These are phyloP conservation scores for Trichosporon coremiiforme DNA, from an alignment of 1,284 basidiomycete species.

Conservation along the genomic window DNA sequence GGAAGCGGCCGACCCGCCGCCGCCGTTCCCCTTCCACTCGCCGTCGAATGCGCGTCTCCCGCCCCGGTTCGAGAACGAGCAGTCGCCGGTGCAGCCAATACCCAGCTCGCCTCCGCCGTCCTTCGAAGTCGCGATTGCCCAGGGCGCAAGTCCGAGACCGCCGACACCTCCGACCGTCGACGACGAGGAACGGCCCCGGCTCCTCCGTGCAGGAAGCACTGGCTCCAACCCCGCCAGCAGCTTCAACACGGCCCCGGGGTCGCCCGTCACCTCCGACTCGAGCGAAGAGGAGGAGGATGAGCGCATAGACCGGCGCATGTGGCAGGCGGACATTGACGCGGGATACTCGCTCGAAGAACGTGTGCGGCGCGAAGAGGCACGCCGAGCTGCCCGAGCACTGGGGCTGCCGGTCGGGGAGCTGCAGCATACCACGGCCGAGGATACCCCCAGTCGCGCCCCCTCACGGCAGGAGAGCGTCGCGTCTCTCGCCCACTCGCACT, in stretches of 20 bases:
- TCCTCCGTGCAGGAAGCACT: background rate
- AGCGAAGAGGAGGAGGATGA: slow-evolving; percentile 30
- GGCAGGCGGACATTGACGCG: slow-evolving; percentile 51
- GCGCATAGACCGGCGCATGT: slow-evolving; percentile 44
- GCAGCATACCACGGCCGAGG: background rate
- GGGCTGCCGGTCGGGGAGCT: background rate
- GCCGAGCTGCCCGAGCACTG: background rate
- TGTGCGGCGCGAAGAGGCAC: slow-evolving; percentile 40
- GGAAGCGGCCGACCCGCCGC: slow-evolving; percentile 41
- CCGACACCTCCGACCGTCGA: background rate
- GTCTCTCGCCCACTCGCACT: too few relatives aligned
- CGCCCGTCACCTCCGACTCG: background rate
- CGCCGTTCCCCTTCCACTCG: slow-evolving; percentile 50
- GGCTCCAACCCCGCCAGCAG: background rate
- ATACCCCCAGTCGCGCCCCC: background rate
- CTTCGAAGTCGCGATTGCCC: slow-evolving; percentile 30
- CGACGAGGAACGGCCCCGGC: background rate
- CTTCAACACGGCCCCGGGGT: background rate
- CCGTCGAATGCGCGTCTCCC: slow-evolving; percentile 39
- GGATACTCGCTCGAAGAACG: slow-evolving; percentile 50
- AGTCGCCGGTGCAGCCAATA: background rate
- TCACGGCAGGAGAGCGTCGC: too few relatives aligned
- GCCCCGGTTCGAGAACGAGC: slow-evolving; percentile 33
- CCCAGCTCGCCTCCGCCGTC: slow-evolving; percentile 48
- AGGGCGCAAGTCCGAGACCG: background rate